A percentile compares a stretch with the other conserved stretches of the same genome.
These are phyloP conservation scores for Phialophora macrospora DNA, from an alignment of 2,329 filamentous ascomycete species.

Conservation along the genomic window DNA sequence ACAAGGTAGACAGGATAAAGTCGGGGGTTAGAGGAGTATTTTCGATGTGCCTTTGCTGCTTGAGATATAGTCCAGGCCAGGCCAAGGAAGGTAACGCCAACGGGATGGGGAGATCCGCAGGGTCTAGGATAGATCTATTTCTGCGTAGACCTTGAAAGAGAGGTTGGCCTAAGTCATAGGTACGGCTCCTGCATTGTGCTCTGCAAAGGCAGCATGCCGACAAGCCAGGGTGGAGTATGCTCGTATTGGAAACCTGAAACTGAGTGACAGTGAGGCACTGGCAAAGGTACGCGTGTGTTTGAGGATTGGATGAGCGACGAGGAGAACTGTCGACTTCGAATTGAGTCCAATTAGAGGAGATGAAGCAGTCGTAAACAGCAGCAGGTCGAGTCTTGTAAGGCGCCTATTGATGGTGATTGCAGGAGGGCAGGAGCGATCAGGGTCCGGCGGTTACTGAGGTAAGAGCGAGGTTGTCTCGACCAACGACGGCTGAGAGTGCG, in stretches of 20 bases:
- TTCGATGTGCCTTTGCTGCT: constrained; percentile 11
- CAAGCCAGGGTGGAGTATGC: constrained; percentile 2
- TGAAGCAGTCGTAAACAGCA: constrained; percentile 5
- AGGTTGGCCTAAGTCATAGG: constrained; percentile 24
- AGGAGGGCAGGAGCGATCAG: constrained; percentile 26
- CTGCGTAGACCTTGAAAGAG: constrained; percentile 22
- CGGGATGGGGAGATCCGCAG: constrained; percentile 16
- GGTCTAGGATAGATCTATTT: constrained; percentile 30
- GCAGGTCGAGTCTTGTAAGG: constrained; percentile 22
- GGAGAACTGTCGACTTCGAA: constrained; percentile 10
- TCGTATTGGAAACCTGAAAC: constrained; percentile 27
- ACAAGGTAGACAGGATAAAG: constrained; percentile 16
- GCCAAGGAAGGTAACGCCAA: constrained; percentile 17
- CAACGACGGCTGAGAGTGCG: constrained; percentile 9
- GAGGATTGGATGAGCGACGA: constrained; percentile 25
- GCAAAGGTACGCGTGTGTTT: constrained; percentile 28
- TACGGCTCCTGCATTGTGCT: constrained; percentile 9
- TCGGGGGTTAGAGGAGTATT: constrained; percentile 14
- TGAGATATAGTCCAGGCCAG: constrained; percentile 21
- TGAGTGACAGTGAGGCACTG: constrained; percentile 10
- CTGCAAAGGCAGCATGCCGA: constrained; percentile 16
- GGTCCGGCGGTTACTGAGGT: constrained; percentile 30
- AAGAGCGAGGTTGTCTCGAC: constrained; percentile 14
- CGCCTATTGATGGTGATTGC: constrained; percentile 35
- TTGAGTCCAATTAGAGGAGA: constrained; percentile 23